Evolutionary conservation across 2,329 filamentous ascomycete species (phyloP), one percentile per base, ranked within the genome.

Genomic region (Clonostachys solani): DNA sequence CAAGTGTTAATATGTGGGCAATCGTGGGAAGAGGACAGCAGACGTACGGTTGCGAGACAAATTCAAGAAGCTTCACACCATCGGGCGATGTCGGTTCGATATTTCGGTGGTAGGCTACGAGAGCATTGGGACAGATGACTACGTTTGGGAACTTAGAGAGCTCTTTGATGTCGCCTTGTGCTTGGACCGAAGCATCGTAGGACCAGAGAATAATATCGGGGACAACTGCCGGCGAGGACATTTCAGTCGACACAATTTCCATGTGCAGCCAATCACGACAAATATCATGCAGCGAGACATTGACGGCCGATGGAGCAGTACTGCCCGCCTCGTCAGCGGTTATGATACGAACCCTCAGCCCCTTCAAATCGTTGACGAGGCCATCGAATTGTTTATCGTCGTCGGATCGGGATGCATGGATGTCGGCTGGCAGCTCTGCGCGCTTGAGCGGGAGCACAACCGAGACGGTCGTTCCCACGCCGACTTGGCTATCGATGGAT

Each of bases 401-500:
- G 2, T 50, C 43, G 0, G 43, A 15, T 3, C 35, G n/a, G 1
- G 46, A 43, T 13, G 42, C 46, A 2, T 42, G 16, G 10, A 40
- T 9, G 49, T 48, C 6, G 46, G 43, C 5, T 44, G 37, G 16
- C 16, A 50, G 10, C 33, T 42, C 23, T 2, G 48, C 47, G 5
- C 48, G 45, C 8, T 52, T 48, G 13, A 71, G 51, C 0, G 63
- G 65, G 1, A 69, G 40, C 4, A 51, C 58, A 4, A 69, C 66
- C 1, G 53, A 56, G 3, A 68, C 61, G 2, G 55, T 65, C 3
- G 70, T 72, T 1, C 71, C 71, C 3, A 56, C 48, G 5, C 62
- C 65, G 2, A 64, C 42, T 10, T 57, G 55, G 33, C 66, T 84
- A 46, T 71, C 69, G n/a, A 88, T 72, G 3, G 75, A 68, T 40